Base-by-base conservation (phyloP, 2,329 filamentous ascomycete species). In the Fusarium sp. region DNA sequence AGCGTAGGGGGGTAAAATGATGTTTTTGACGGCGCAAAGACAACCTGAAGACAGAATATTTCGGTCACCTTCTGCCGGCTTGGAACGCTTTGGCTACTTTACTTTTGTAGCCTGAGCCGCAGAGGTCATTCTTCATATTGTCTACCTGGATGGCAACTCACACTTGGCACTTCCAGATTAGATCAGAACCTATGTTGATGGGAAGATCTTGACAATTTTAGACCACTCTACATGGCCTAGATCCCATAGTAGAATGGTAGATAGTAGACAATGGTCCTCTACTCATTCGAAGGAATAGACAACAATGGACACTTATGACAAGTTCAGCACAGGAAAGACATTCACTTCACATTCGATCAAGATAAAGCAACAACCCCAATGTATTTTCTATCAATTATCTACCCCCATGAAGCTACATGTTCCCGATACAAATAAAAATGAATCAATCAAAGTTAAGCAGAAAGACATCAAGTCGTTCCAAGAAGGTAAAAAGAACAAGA, bases 341-440 rank as follows among this genome's bases (percentile, higher is more conserved):
- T 12, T 4, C 9, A 34, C 4, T 58, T n/a, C 8, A 27, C 28
- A 1, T 27, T 5, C 28, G 3, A 30, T 7, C 5, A 20, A 30
- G 18, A 11, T 49, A 47, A 56, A 54, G 20, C 50, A 51, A 20
- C 50, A 51, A 68, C 40, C 23, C 46, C 54, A 42, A 25, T 47
- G 48, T 68, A 64, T 69, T 71, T 68, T 69, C 67, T 63, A 47
- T 54, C 46, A 64, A 64, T 69, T 68, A 71, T 54, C 63, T 71
- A 71, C 40, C 57, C 54, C 54, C 14, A 46, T 37, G 20, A 30
- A 49, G 23, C 11, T 20, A 34, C 30, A 10, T 57, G 49, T 68
- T 46, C 30, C 58, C 21, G 37, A 40, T 37, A 65, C 64, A 43
- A 51, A 59, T 37, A 54, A 7, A 30, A 30, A 20, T 20, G 34